phyloP scores from a whole-genome alignment of 2,329 filamentous ascomycete species.

The Cryphonectria nitschkei region DNA sequence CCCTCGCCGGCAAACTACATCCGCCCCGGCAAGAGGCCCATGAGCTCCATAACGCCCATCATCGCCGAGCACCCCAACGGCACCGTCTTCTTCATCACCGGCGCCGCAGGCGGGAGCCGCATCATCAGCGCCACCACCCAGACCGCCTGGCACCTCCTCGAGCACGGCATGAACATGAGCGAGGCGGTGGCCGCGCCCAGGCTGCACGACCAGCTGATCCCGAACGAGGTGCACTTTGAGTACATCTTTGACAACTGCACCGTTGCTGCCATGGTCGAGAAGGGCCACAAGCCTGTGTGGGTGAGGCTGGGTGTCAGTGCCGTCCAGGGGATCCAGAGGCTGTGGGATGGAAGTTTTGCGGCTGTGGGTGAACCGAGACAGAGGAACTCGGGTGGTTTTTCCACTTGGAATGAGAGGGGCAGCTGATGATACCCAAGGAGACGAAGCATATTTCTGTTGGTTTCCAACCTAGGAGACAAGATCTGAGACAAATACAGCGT shows the following conservation, averaged over 20 bases:
- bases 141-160: constrained; percentile 74
- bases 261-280: constrained; percentile 64
- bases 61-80: constrained; percentile 73
- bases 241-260: constrained; percentile 71
- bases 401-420: constrained; percentile 24
- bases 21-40: constrained; percentile 76
- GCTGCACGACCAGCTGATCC: constrained; percentile 82
- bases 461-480: neutral
- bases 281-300: constrained; percentile 78
- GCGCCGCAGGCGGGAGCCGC: constrained; percentile 79
- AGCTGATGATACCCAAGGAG: neutral
- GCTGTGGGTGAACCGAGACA: constrained; percentile 85
- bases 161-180: constrained; percentile 62
- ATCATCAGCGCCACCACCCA: constrained; percentile 87
- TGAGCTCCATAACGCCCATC: constrained; percentile 80
- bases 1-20: constrained; percentile 83
- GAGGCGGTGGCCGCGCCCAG: constrained; percentile 71
- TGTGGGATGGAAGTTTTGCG: constrained; percentile 71
- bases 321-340: constrained; percentile 71
- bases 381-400: constrained; percentile 69
- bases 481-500: neutral
- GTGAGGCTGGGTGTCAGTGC: constrained; percentile 67
- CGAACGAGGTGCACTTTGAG: constrained; percentile 72
- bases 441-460: neutral
- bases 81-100: constrained; percentile 71